These are phyloP conservation scores for Capsicum chinense DNA, from an alignment of 257 asterid species.

Conservation along the genomic window DNA sequence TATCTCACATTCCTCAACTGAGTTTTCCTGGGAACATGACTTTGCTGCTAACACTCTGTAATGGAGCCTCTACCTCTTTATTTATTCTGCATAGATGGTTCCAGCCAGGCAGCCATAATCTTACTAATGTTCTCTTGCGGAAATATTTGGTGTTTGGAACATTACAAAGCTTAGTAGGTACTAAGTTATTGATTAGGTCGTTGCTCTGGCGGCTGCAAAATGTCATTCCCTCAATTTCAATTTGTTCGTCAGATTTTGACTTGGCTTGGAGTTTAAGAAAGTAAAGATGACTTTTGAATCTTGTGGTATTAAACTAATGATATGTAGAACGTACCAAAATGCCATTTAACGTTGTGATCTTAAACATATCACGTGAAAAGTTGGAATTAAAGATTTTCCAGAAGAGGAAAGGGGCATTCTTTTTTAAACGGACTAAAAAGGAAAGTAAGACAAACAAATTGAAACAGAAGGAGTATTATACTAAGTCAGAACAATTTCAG, in stretches of 20 bases:
- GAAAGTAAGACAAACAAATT: no score
- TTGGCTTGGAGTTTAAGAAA: no score
- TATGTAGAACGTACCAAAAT: no score
- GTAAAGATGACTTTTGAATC: no score
- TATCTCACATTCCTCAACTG: neutral
- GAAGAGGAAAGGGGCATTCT: no score
- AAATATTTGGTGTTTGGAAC: slow-evolving; percentile 21
- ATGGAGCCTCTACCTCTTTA: neutral
- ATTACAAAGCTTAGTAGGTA: neutral
- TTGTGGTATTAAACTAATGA: no score
- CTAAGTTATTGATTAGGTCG: neutral
- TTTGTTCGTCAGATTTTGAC: no score
- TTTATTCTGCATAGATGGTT: neutral
- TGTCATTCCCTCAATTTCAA: neutral
- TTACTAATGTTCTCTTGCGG: neutral
- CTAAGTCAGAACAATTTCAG: neutral
- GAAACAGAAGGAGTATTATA: neutral
- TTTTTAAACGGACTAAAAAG: no score
- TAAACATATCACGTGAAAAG: no score
- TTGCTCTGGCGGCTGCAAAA: slow-evolving; percentile 10
- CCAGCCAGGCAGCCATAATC: neutral
- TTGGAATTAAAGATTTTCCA: no score
- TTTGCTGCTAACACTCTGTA: neutral
- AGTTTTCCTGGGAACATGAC: neutral
- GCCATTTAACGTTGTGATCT: no score